Base-by-base conservation (phyloP, 495 filamentous ascomycete species). In the Diplogelasinospora grovesii region DNA sequence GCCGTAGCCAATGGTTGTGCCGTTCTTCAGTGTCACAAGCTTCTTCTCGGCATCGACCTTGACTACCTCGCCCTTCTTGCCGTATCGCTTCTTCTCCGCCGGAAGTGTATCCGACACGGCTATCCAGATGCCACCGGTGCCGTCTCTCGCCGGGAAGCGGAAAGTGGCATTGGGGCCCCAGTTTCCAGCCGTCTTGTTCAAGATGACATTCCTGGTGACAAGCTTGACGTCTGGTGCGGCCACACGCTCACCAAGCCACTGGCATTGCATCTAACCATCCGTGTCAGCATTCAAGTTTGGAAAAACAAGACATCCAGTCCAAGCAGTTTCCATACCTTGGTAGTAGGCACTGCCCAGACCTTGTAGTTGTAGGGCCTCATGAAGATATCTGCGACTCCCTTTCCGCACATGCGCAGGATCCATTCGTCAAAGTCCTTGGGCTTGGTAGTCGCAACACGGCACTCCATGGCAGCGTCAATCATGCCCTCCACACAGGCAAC, bases 311-410 rank as follows among this genome's bases (percentile, higher is more conserved):
- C n/a, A n/a, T n/a, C n/a, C n/a, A n/a, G n/a, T n/a, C n/a, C 23
- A 10, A 18, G 23, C 19, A 23, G 2, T 10, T 36, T n/a, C 70
- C 54, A 47, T 75, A 96, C 92, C 84, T 93, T 94, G 43, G 85
- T 93, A 19, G 93, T 97, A 26, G 93, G 92, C 55, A 97, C 90
- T 43, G 92, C 93, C 92, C 92, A 99, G 59, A 97, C 92, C 71
- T 99, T 99, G 81, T 79, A 97, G 79, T 99, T 99, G 78, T 99
- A 99, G 31, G 92, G 92, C 54, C 93, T 72, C 92, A 99, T 99
- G 81, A 99, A 99, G 39, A 89, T 70, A 64, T 99, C 81, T 43
- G 92, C 92, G 49, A 99, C 74, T 51, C 93, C 92, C 50, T 69
- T 67, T 55, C 92, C 92, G 76, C 86, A 90, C 70, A 79, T 93